Percentiles rank a stretch among this genome's conserved stretches.
Conservation (phyloP, 192 early-diverging fungal genomes). For the Linnemannia schmuckeri region DNA sequence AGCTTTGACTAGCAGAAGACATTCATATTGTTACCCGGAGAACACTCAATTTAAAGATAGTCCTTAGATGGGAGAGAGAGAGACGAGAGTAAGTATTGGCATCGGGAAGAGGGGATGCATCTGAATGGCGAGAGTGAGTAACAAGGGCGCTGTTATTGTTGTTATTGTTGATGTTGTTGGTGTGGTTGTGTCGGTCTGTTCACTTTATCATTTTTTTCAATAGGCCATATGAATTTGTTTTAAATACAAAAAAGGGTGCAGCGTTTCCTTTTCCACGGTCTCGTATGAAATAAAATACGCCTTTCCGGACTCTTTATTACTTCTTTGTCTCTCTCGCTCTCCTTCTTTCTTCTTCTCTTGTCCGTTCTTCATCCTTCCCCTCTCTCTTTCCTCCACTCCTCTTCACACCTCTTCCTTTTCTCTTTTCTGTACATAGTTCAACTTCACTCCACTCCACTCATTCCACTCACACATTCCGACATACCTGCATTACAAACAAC, state of each 20-base stretch:
- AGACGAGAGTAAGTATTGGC: background rate
- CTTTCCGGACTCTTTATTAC: background rate
- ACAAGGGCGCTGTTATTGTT: background rate
- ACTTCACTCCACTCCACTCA: background rate
- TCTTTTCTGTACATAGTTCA: slow-evolving; percentile 8
- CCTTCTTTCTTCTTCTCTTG: background rate
- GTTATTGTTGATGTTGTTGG: background rate
- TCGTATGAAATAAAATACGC: background rate
- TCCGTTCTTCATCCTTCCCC: background rate
- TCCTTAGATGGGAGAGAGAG: too few relatives aligned
- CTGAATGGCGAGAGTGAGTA: background rate
- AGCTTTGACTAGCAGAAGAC: too few relatives aligned
- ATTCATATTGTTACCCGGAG: too few relatives aligned
- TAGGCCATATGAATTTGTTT: too few relatives aligned
- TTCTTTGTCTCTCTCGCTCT: background rate
- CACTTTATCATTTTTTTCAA: too few relatives aligned
- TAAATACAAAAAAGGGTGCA: background rate
- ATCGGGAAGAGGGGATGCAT: too few relatives aligned
- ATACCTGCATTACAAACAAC: background rate
- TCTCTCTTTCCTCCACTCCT: background rate
- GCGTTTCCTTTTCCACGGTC: background rate
- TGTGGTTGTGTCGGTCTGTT: background rate
- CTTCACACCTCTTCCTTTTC: background rate
- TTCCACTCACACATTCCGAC: background rate
- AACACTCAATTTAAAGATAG: too few relatives aligned